Evolutionary conservation across 768 basidiomycete species (phyloP).

Genomic region (Tylopilus plumbeoviolaceoides): DNA sequence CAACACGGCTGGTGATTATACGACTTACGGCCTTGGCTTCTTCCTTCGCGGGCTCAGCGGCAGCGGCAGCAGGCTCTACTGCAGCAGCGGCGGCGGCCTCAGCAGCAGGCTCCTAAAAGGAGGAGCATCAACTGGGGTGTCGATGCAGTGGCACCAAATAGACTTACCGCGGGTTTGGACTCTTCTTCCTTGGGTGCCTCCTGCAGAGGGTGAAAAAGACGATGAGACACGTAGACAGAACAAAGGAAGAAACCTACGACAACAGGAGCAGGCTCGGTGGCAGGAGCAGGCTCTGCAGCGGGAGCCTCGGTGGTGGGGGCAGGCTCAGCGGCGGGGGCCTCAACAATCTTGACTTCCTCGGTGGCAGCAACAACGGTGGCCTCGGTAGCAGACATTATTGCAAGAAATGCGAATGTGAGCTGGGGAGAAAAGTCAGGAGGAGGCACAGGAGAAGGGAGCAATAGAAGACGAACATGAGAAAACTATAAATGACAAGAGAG

Average conservation of each 20-base stretch:
- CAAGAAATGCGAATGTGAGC: slow-evolving; percentile 53
- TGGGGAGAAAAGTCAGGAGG: slow-evolving; percentile 23
- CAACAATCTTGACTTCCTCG: slow-evolving; percentile 53
- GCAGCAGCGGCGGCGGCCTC: slow-evolving; percentile 25
- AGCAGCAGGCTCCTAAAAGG: slow-evolving; percentile 34
- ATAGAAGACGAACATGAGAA: slow-evolving; percentile 40
- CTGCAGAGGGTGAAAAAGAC: slow-evolving; percentile 11
- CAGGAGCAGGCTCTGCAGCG: slow-evolving; percentile 19
- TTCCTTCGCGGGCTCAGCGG: slow-evolving; percentile 37
- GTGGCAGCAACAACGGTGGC: slow-evolving; percentile 43
- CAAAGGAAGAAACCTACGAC: slow-evolving; percentile 28
- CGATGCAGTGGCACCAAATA: rapidly evolving
- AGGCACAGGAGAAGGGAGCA: background rate
- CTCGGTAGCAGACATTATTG: slow-evolving; percentile 84
- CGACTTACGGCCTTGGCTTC: slow-evolving; percentile 40
- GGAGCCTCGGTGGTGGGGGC: slow-evolving; percentile 30
- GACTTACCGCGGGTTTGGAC: slow-evolving; percentile 36
- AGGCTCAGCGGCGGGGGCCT: slow-evolving; percentile 34
- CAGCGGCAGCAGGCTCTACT: slow-evolving; percentile 26
- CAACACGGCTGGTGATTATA: slow-evolving; percentile 23
- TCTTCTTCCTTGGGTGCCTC: slow-evolving; percentile 43
- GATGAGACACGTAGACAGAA: background rate
- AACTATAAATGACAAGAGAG: slow-evolving; percentile 57
- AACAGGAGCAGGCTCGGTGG: slow-evolving; percentile 32
- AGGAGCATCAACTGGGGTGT: background rate